Conservation (phyloP, 306 rosid species). For the Ammopiptanthus mongolicus region DNA sequence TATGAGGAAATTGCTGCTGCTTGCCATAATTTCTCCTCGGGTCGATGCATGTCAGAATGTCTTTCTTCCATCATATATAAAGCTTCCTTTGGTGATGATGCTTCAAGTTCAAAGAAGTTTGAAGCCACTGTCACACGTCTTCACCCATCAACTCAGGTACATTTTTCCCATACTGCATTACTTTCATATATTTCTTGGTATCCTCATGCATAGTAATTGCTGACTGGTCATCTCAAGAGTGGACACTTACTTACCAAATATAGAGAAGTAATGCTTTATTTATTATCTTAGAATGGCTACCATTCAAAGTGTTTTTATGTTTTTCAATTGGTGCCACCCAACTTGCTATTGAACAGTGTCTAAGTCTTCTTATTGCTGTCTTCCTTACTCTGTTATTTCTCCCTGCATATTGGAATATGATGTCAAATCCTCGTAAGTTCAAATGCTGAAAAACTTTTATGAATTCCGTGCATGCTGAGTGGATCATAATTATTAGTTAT, state of each 20-base stretch:
- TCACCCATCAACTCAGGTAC: slow-evolving; percentile 79
- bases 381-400: background rate
- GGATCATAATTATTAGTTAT: background rate
- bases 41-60: slow-evolving; percentile 78
- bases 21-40: slow-evolving; percentile 80
- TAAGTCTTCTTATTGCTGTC: background rate
- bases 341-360: background rate
- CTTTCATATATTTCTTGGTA: background rate
- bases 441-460: background rate
- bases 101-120: slow-evolving; percentile 67
- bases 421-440: background rate
- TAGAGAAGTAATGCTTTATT: background rate
- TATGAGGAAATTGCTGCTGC: slow-evolving; percentile 78
- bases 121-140: slow-evolving; percentile 95
- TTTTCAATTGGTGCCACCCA: background rate
- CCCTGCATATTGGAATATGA: background rate
- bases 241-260: background rate
- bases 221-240: background rate
- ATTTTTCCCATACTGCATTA: background rate
- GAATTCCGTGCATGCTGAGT: background rate
- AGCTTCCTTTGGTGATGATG: slow-evolving; percentile 89
- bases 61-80: slow-evolving; percentile 78
- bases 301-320: background rate
- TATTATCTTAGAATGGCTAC: background rate
- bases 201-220: slow-evolving; percentile 2